Conservation (phyloP, 768 basidiomycete species). For the Termitomyces sp. region DNA sequence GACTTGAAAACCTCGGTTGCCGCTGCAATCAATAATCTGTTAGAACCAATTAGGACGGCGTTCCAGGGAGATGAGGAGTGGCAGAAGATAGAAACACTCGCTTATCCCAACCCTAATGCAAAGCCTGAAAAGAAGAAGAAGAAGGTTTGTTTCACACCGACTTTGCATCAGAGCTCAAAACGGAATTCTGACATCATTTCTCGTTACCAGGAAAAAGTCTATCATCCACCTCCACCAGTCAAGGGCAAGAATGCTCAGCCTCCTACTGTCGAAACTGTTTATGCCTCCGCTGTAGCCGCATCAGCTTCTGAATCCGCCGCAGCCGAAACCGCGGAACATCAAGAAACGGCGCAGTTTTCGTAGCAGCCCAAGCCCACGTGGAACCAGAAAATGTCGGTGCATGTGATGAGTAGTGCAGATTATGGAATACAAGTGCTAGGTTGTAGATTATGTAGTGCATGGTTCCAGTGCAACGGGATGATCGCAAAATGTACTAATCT, state of each 20-base stretch:
- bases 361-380: neutral
- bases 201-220: slow-evolving; percentile 61
- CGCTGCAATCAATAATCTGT: slow-evolving; percentile 63
- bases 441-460: slow-evolving; percentile 5
- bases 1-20: slow-evolving; percentile 82
- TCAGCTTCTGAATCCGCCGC: slow-evolving; percentile 3
- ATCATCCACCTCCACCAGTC: slow-evolving; percentile 79
- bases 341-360: slow-evolving; percentile 1
- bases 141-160: slow-evolving; percentile 18
- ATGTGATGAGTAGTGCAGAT: slow-evolving; percentile 6
- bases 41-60: slow-evolving; percentile 75
- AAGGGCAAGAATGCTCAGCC: slow-evolving; percentile 56
- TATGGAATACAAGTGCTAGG: slow-evolving; percentile 8
- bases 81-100: slow-evolving; percentile 67
- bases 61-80: slow-evolving; percentile 79
- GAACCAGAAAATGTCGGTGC: neutral
- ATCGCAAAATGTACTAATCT: neutral
- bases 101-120: slow-evolving; percentile 77
- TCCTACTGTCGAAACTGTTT: neutral
- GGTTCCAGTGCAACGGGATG: slow-evolving; percentile 1
- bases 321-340: neutral
- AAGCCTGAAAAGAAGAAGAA: slow-evolving; percentile 68
- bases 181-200: neutral
- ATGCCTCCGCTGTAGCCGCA: slow-evolving; percentile 5
- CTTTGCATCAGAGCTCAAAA: neutral